Evolutionary conservation across 805 yeast species (phyloP).

Genomic region (Monosporozyma aerobia): DNA sequence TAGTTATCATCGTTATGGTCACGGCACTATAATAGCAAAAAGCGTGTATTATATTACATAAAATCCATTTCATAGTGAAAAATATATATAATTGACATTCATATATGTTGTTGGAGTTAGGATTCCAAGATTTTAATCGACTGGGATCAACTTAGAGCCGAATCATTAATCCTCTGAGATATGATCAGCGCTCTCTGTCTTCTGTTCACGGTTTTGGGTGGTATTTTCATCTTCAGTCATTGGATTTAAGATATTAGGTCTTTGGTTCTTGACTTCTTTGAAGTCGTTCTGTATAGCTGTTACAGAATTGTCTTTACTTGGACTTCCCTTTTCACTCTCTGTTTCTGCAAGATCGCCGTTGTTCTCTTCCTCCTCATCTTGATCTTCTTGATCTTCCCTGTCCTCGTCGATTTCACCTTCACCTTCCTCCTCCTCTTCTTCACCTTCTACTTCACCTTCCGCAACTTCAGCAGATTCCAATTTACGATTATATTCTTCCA

Average conservation of each 20-base stretch:
- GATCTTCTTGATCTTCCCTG: not conserved
- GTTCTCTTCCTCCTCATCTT: not conserved
- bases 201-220: not conserved
- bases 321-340: not conserved
- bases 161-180: not conserved
- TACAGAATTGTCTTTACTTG: not conserved
- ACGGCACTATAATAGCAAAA: not conserved
- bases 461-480: not conserved
- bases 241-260: not conserved
- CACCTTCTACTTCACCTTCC: not conserved
- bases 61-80: not conserved
- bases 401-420: slow-evolving; percentile 2
- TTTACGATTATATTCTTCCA: slow-evolving; percentile 40
- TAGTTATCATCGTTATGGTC: not conserved
- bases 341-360: not conserved
- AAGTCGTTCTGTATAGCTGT: not conserved
- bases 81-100: not conserved
- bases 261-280: not conserved
- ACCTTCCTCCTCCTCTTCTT: slow-evolving; percentile 8
- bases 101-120: not conserved
- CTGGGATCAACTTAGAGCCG: no score
- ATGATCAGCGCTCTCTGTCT: not conserved
- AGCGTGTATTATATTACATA: not conserved
- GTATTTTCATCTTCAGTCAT: not conserved
- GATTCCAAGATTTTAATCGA: not conserved